Percentiles rank a stretch among this genome's conserved stretches.
Conservation (phyloP, 202 grass and related monocot species). For the Hordeum pubiflorum region DNA sequence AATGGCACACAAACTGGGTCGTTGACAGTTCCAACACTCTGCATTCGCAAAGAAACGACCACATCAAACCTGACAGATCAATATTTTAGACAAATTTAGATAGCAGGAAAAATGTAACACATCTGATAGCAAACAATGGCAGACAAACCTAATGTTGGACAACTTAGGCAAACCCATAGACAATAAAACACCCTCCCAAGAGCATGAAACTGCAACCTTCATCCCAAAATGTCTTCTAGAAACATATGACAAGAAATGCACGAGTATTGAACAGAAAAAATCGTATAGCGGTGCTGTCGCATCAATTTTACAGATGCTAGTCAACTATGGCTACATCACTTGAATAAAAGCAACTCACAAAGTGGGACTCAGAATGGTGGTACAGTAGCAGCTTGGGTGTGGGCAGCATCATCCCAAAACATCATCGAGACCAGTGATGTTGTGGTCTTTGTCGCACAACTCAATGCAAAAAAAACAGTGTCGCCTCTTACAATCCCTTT, state of each 20-base stretch:
- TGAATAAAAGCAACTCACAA: not conserved
- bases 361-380: not conserved
- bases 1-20: not conserved
- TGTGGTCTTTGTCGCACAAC: not conserved
- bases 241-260: not conserved
- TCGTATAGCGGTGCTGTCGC: not conserved
- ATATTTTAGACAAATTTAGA: not conserved
- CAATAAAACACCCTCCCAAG: not conserved
- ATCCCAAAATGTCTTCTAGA: not conserved
- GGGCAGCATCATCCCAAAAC: not conserved
- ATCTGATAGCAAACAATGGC: not conserved
- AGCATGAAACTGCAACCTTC: not conserved
- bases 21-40: not conserved
- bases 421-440: not conserved
- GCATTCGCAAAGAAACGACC: not conserved
- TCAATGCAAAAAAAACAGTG: not conserved
- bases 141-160: not conserved
- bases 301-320: not conserved
- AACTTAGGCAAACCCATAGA: not conserved
- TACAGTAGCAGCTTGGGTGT: not conserved
- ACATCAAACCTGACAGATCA: not conserved
- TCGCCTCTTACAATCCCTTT: not conserved
- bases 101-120: not conserved
- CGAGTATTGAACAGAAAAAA: not conserved
- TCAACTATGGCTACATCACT: not conserved